phyloP scores from a whole-genome alignment of 164 flowering plant species.

The Paratinospora sagittata region DNA sequence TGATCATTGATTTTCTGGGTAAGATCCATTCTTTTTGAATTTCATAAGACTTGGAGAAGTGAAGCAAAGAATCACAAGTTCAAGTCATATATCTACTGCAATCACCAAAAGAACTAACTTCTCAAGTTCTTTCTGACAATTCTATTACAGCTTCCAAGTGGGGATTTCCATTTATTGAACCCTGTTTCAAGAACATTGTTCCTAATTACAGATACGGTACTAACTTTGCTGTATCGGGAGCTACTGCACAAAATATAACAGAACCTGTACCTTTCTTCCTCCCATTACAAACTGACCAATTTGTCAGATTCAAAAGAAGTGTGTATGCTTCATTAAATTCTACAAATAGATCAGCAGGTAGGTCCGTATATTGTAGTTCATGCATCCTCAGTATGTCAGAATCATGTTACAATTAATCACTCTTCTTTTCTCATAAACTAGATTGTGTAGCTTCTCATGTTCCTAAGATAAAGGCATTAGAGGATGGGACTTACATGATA shows the following conservation, averaged over 20 bases:
- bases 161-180: slow-evolving; percentile 20
- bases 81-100: neutral
- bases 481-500: slow-evolving; percentile 20
- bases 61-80: neutral
- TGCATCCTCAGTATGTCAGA: neutral
- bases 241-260: slow-evolving; percentile 21
- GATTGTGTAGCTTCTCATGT: slow-evolving; percentile 8
- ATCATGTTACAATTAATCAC: neutral
- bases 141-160: slow-evolving; percentile 17
- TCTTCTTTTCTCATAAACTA: neutral
- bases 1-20: slow-evolving; percentile 14
- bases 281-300: slow-evolving; percentile 20
- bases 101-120: neutral
- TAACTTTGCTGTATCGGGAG: slow-evolving; percentile 23
- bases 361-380: neutral
- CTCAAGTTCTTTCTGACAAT: neutral
- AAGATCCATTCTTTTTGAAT: neutral
- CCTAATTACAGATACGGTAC: slow-evolving; percentile 21
- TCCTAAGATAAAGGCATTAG: slow-evolving; percentile 16
- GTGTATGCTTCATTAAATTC: slow-evolving; percentile 12
- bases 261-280: slow-evolving; percentile 18
- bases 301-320: slow-evolving; percentile 19
- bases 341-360: slow-evolving; percentile 7
- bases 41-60: neutral
- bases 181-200: slow-evolving; percentile 15